Percentiles rank a stretch among this genome's conserved stretches.
Evolutionary conservation across 805 yeast species (phyloP).

Genomic region (Nakazawaea sp.): DNA sequence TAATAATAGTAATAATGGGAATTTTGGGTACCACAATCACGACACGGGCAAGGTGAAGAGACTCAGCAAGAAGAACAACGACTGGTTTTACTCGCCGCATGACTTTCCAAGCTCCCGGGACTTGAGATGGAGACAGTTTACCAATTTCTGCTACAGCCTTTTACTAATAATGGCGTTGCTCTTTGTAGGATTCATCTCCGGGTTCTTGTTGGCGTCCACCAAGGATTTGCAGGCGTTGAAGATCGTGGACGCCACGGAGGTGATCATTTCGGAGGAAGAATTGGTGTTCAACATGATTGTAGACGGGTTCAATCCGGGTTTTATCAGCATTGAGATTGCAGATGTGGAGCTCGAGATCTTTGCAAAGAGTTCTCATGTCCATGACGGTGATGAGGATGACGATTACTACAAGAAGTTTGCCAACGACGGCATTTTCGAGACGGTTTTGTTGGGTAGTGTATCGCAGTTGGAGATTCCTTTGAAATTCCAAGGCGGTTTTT

Average conservation of each 20-base stretch:
- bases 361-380: constrained; percentile 57
- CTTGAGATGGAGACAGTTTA: constrained; percentile 21
- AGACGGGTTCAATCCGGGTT: constrained; percentile 84
- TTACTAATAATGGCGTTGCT: constrained; percentile 43
- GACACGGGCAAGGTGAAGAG: constrained; percentile 7
- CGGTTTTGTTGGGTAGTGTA: constrained; percentile 72
- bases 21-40: neutral
- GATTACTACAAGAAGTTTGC: constrained; percentile 11
- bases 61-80: constrained; percentile 13
- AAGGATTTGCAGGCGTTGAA: constrained; percentile 70
- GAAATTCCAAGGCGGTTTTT: constrained; percentile 69
- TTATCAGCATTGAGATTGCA: constrained; percentile 56
- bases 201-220: constrained; percentile 79
- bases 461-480: constrained; percentile 63
- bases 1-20: neutral
- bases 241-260: constrained; percentile 56
- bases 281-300: constrained; percentile 71
- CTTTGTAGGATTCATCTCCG: constrained; percentile 70
- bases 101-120: constrained; percentile 26
- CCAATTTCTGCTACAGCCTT: constrained; percentile 33
- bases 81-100: constrained; percentile 28
- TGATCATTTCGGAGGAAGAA: constrained; percentile 79
- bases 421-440: constrained; percentile 35
- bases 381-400: constrained; percentile 10
- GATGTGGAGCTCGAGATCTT: constrained; percentile 78